phyloP scores from a whole-genome alignment of 1,284 basidiomycete genomes.

The Wolfiporia cocos region DNA sequence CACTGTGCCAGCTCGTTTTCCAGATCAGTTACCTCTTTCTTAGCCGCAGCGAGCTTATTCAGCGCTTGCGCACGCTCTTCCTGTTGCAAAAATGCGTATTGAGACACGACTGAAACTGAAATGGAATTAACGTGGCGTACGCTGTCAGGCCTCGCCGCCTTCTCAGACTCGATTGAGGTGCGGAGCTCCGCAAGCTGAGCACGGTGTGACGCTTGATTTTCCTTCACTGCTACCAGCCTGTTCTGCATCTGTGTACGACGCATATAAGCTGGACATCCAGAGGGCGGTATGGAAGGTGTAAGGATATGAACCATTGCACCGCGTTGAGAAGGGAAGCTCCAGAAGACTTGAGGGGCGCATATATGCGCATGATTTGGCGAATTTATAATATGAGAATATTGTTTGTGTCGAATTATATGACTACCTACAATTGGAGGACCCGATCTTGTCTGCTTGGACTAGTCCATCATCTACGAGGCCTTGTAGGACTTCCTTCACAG shows the following conservation, averaged over 20 bases:
- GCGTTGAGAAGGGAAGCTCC: slow-evolving; percentile 86
- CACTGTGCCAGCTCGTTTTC: slow-evolving; percentile 69
- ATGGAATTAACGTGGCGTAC: slow-evolving; percentile 46
- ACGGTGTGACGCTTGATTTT: slow-evolving; percentile 38
- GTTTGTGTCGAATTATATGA: slow-evolving; percentile 1
- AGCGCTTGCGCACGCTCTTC: slow-evolving; percentile 47
- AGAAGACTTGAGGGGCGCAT: slow-evolving; percentile 59
- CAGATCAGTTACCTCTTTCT: slow-evolving; percentile 49
- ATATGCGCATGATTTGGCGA: slow-evolving; percentile 22
- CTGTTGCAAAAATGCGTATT: too few species aligned
- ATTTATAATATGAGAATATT: slow-evolving; percentile 14
- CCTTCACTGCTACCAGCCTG: slow-evolving; percentile 49
- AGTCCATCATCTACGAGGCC: slow-evolving; percentile 79
- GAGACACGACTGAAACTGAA: too few species aligned
- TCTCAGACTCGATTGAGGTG: slow-evolving; percentile 42
- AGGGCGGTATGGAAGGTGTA: background rate
- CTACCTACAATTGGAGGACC: slow-evolving; percentile 80
- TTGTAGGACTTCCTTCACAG: slow-evolving; percentile 84
- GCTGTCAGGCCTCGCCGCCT: slow-evolving; percentile 53
- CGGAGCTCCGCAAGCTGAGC: slow-evolving; percentile 36
- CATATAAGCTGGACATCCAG: background rate
- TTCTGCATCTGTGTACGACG: slow-evolving; percentile 44
- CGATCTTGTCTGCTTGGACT: slow-evolving; percentile 84
- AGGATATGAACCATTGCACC: slow-evolving; percentile 58
- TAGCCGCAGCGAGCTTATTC: slow-evolving; percentile 40